phyloP scores from a whole-genome alignment of 306 rosid genomes.

The Vachellia pachyceras region DNA sequence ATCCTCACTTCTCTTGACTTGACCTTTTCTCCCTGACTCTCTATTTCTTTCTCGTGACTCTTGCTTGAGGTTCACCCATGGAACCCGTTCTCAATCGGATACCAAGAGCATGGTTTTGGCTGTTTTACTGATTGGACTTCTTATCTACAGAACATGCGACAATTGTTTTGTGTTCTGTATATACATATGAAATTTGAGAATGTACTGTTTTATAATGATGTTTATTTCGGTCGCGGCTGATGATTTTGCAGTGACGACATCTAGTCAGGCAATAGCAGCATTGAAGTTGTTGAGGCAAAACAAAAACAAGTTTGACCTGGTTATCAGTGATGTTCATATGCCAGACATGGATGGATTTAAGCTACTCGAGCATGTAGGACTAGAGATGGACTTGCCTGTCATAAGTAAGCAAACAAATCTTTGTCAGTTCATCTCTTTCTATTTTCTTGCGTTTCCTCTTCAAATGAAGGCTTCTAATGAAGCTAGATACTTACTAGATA shows the following conservation, averaged over 20 bases:
- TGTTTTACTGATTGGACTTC: not conserved
- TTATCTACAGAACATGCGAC: not conserved
- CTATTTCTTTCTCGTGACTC: not conserved
- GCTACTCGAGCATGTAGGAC: conserved; percentile 92
- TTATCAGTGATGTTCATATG: conserved; percentile 96
- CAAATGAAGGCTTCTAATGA: not conserved
- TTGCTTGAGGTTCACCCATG: conserved; percentile 17
- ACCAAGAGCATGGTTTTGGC: not conserved
- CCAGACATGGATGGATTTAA: conserved; percentile 99
- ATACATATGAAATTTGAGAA: not conserved
- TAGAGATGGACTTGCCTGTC: conserved; percentile 98
- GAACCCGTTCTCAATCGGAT: not conserved
- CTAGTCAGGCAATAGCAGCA: conserved; percentile 68
- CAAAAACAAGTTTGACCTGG: conserved; percentile 72
- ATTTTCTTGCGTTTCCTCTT: not conserved
- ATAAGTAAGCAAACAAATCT: conserved; percentile 65
- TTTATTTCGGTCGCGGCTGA: conserved; percentile 3
- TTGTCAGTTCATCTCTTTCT: conserved; percentile 1
- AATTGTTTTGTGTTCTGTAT: conserved; percentile 18
- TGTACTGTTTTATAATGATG: conserved; percentile 3
- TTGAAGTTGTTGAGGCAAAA: conserved; percentile 79
- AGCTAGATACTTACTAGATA: not conserved
- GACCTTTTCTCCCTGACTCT: not conserved
- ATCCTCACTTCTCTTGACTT: not conserved
- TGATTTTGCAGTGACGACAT: conserved; percentile 76